A percentile compares a stretch with the other conserved stretches of the same genome.
Evolutionary conservation across 441 rosid species (phyloP).

Genomic region (Kokia cookei): DNA sequence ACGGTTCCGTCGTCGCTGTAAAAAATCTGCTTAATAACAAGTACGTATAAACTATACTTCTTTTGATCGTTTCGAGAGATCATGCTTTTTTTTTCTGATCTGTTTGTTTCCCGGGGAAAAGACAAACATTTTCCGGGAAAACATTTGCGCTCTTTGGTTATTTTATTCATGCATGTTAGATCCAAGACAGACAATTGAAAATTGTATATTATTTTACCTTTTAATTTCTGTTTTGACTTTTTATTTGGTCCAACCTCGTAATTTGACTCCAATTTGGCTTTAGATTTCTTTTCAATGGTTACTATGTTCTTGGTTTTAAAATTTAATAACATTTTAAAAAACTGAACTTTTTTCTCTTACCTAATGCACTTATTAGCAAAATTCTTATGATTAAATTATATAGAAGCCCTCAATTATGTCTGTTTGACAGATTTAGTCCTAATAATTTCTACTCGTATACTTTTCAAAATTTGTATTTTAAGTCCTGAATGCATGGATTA

Average conservation of each 20-base stretch:
- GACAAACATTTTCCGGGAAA: not conserved
- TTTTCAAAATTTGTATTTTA: too few species aligned
- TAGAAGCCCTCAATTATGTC: too few species aligned
- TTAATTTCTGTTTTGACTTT: not conserved
- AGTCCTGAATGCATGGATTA: too few species aligned
- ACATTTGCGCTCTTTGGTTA: not conserved
- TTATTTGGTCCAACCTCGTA: not conserved
- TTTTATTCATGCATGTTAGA: conserved; percentile 10
- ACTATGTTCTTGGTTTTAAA: conserved; percentile 1
- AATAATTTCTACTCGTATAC: too few species aligned
- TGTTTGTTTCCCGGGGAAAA: conserved; percentile 14
- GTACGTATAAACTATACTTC: conserved; percentile 24
- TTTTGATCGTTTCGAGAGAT: not conserved
- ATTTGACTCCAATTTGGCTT: not conserved
- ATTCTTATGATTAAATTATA: too few species aligned
- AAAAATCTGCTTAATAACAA: conserved; percentile 82
- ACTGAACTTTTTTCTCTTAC: not conserved
- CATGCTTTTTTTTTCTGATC: not conserved
- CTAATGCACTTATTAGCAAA: not conserved
- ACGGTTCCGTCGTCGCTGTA: conserved; percentile 79
- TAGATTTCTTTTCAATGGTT: not conserved
- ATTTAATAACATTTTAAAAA: not conserved
- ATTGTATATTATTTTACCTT: not conserved
- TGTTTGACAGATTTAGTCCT: too few species aligned
- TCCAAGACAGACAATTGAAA: conserved; percentile 13